Conservation (phyloP, 306 rosid genomes). For the Bauhinia variegata region DNA sequence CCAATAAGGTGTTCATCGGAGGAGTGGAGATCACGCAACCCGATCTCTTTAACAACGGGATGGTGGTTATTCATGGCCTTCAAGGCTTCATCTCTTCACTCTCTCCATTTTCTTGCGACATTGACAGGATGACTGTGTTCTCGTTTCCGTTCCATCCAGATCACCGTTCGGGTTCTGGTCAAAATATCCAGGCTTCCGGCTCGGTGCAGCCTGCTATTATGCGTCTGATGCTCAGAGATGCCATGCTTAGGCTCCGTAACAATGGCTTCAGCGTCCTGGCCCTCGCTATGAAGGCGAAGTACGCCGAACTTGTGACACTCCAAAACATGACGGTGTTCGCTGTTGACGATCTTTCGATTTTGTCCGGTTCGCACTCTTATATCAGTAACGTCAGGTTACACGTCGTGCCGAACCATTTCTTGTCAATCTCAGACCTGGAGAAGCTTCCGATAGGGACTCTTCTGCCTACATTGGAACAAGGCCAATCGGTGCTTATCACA, state of each 20-base stretch:
- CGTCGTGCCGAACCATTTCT: slow-evolving; percentile 61
- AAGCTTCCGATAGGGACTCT: slow-evolving; percentile 63
- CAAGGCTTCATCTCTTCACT: slow-evolving; percentile 62
- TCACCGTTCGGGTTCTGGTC: slow-evolving; percentile 33
- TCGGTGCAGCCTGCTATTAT: slow-evolving; percentile 49
- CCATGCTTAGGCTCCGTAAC: slow-evolving; percentile 73
- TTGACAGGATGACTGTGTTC: slow-evolving; percentile 58
- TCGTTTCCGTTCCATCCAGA: slow-evolving; percentile 64
- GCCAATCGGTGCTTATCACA: slow-evolving; percentile 58
- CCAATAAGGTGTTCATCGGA: slow-evolving; percentile 55
- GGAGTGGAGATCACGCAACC: slow-evolving; percentile 72
- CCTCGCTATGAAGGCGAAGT: slow-evolving; percentile 63
- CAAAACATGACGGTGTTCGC: slow-evolving; percentile 71
- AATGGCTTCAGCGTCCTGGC: slow-evolving; percentile 68
- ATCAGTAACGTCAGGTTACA: slow-evolving; percentile 64
- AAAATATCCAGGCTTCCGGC: neutral
- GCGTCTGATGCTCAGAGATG: slow-evolving; percentile 70
- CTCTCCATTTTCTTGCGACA: slow-evolving; percentile 68
- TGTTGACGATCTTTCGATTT: slow-evolving; percentile 64
- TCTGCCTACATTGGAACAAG: slow-evolving; percentile 59
- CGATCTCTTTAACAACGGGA: slow-evolving; percentile 60
- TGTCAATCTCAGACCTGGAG: slow-evolving; percentile 61
- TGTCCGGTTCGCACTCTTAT: slow-evolving; percentile 71
- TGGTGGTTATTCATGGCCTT: slow-evolving; percentile 65
- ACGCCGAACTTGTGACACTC: slow-evolving; percentile 60